Conservation (phyloP, 306 rosid species). For the Boehmeria nivea region DNA sequence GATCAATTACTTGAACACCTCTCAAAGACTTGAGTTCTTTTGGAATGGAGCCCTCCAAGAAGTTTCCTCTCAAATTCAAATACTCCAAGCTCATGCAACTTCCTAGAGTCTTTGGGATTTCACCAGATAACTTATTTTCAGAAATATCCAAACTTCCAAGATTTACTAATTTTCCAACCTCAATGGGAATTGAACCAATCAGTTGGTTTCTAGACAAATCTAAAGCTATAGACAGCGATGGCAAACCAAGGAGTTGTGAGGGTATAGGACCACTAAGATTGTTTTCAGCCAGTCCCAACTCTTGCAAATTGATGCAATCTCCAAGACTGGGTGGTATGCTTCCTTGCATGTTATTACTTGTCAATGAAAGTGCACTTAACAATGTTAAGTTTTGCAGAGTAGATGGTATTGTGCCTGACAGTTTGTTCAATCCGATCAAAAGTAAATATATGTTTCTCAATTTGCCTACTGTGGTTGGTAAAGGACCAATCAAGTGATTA, state of each 20-base stretch:
- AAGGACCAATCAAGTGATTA: slow-evolving; percentile 20
- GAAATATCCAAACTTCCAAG: slow-evolving; percentile 18
- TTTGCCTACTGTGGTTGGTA: slow-evolving; percentile 20
- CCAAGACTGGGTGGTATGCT: slow-evolving; percentile 17
- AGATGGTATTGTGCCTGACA: slow-evolving; percentile 26
- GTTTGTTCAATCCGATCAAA: background rate
- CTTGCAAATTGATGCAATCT: background rate
- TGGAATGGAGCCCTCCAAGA: slow-evolving; percentile 22
- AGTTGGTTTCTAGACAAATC: slow-evolving; percentile 20
- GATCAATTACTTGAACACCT: slow-evolving; percentile 11
- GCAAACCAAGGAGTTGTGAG: slow-evolving; percentile 2
- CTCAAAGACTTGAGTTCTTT: slow-evolving; percentile 4
- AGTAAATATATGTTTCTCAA: background rate
- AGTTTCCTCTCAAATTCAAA: slow-evolving; percentile 14
- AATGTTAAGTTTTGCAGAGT: slow-evolving; percentile 19
- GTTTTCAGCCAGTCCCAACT: slow-evolving; percentile 1
- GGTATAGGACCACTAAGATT: slow-evolving; percentile 30
- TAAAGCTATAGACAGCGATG: slow-evolving; percentile 12
- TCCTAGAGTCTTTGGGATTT: slow-evolving; percentile 14
- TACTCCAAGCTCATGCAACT: slow-evolving; percentile 7
- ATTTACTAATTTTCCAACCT: slow-evolving; percentile 10
- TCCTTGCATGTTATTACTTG: slow-evolving; percentile 11
- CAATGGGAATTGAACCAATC: slow-evolving; percentile 22
- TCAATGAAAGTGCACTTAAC: background rate
- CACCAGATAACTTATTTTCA: slow-evolving; percentile 16